Percentiles rank a stretch among this genome's conserved stretches.
Conservation (phyloP, 352 stramenopile species). For the Pythium apleroticum region DNA sequence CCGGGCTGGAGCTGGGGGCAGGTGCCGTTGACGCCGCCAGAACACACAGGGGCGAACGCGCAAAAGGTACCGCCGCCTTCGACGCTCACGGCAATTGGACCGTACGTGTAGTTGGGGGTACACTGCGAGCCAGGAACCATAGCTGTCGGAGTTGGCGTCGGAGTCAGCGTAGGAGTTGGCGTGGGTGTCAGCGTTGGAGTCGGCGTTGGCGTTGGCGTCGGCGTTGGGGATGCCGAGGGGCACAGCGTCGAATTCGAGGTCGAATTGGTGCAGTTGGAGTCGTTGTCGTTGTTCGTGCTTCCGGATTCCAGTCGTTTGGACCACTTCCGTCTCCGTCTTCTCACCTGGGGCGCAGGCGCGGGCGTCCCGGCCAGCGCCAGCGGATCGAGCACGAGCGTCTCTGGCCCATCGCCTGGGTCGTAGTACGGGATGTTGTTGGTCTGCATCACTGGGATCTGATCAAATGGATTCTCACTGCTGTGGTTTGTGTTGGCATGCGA, state of each 20-base stretch:
- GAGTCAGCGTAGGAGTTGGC: background rate
- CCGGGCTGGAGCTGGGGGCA: constrained; percentile 22
- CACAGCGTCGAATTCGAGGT: background rate
- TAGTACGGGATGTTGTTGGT: background rate
- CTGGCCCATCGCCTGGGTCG: background rate
- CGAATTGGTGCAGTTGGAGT: background rate
- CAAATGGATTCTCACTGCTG: background rate
- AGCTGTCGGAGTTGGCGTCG: background rate
- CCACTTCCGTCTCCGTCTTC: background rate
- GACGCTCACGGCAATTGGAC: constrained; percentile 19
- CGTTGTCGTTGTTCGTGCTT: background rate
- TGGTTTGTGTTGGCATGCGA: background rate
- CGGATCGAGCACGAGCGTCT: constrained; percentile 1
- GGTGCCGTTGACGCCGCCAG: constrained; percentile 4
- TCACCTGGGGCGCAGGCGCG: background rate
- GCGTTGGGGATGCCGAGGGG: background rate
- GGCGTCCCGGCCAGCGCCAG: background rate
- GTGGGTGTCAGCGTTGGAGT: background rate
- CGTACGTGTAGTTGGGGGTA: constrained; percentile 1
- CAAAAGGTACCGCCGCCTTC: constrained; percentile 25
- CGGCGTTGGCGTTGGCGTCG: background rate
- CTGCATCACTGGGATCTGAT: background rate
- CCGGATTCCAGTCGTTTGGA: background rate
- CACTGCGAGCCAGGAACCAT: constrained; percentile 6
- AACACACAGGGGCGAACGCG: constrained; percentile 16